A percentile compares a stretch with the other conserved stretches of the same genome.
Conservation (phyloP, 2,329 filamentous ascomycete genomes). For the Teratosphaeria viscida region DNA sequence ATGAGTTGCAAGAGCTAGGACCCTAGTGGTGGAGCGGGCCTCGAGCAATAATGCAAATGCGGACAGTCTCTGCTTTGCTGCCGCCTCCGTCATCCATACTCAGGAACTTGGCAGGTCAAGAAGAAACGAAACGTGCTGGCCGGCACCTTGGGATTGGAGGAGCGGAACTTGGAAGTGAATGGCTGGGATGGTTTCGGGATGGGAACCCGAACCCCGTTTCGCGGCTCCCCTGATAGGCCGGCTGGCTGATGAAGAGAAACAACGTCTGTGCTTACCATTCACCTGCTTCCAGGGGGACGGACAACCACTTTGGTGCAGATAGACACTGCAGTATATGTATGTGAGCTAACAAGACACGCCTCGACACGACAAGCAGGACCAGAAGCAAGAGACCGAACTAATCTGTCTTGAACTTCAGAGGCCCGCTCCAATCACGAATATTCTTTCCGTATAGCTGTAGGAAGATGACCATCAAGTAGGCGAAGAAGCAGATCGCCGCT, state of each 20-base stretch:
- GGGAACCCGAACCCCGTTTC: not conserved
- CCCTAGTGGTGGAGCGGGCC: not conserved
- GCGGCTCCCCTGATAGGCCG: not conserved
- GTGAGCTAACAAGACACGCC: not conserved
- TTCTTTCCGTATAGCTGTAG: slow-evolving; percentile 9
- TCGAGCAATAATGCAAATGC: not conserved
- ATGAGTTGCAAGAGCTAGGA: not conserved
- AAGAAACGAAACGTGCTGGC: not conserved
- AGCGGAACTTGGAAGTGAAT: not conserved
- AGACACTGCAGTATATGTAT: not conserved
- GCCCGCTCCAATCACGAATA: slow-evolving; percentile 6
- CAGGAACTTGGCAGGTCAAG: not conserved
- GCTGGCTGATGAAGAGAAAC: not conserved
- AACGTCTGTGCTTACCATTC: not conserved
- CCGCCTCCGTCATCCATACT: not conserved
- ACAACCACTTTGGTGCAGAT: not conserved
- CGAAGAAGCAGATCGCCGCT: slow-evolving; percentile 4
- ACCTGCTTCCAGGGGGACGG: not conserved
- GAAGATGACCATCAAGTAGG: slow-evolving; percentile 5
- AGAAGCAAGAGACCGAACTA: not conserved
- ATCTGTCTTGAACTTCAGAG: not conserved
- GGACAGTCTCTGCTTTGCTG: not conserved
- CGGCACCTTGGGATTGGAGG: not conserved
- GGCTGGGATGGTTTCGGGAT: not conserved
- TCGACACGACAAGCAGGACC: not conserved